These are phyloP conservation scores for Biscogniauxia sp. DNA, from an alignment of 2,329 filamentous ascomycete species.

Conservation along the genomic window DNA sequence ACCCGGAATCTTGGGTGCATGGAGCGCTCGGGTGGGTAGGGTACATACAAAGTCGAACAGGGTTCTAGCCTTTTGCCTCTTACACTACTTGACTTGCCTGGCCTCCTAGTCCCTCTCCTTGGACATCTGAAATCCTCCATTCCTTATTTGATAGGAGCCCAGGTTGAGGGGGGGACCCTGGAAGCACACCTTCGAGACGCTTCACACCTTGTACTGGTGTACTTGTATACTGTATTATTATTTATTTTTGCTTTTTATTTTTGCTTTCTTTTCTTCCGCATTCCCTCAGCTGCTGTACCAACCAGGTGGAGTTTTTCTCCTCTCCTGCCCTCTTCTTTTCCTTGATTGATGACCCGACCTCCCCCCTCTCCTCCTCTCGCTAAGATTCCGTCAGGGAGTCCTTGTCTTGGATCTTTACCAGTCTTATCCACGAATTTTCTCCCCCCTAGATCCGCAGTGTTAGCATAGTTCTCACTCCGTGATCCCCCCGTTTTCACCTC, in stretches of 20 bases:
- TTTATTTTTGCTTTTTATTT: constrained; percentile 6
- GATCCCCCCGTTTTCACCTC: constrained; percentile 9
- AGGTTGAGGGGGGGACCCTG: constrained; percentile 9
- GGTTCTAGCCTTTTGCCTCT: constrained; percentile 28
- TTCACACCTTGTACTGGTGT: constrained; percentile 4
- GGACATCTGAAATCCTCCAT: constrained; percentile 11
- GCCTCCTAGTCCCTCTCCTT: constrained; percentile 1
- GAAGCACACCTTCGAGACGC: constrained; percentile 11
- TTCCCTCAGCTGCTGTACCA: background rate
- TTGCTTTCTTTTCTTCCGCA: background rate
- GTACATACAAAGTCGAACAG: constrained; percentile 27
- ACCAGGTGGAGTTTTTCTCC: constrained; percentile 1
- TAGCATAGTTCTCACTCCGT: constrained; percentile 14
- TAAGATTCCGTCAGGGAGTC: constrained; percentile 2
- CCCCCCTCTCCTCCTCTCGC: constrained; percentile 8
- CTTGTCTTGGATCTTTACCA: constrained; percentile 4
- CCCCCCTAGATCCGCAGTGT: constrained; percentile 12
- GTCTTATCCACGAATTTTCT: background rate
- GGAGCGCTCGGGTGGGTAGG: constrained; percentile 26
- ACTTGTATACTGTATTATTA: background rate
- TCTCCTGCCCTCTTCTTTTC: constrained; percentile 8
- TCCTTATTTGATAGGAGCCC: constrained; percentile 8
- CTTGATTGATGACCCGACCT: constrained; percentile 9
- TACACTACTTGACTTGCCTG: constrained; percentile 9
- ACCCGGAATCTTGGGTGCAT: constrained; percentile 35